Evolutionary conservation across 306 rosid species (phyloP), one percentile per base, ranked within the genome.

Genomic region (Prunus campanulata): DNA sequence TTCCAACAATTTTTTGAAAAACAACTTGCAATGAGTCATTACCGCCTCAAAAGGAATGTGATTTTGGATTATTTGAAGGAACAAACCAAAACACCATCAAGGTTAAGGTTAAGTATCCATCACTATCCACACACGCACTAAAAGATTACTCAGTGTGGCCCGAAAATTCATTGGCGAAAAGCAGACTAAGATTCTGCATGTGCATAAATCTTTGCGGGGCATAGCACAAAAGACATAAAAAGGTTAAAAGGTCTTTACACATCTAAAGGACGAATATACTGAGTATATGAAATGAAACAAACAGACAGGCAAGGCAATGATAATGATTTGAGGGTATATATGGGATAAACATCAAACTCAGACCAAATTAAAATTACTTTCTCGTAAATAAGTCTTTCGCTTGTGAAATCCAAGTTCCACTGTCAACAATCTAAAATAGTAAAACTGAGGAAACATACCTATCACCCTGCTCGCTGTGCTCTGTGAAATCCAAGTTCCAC

Each of bases 401-500:
- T 35, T 35, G 8, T 35, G 39, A 35, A 35, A 35, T 35, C 39
- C 39, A 35, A 35, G 39, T 35, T 35, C 39, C 39, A 35, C 57
- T 20, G 44, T 5, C 49, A 70, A 51, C 5, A 20, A 74, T 48
- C 32, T 54, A 19, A 44, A 2, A 18, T 10, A 9, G 4, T 18
- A n/a, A 56, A 68, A 65, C 4, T 11, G 52, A 48, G 20, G 30
- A 46, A 51, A 27, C 27, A 48, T 80, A 95, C 98, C 97, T 92
- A 64, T 95, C 99, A 48, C 97, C 99, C 72, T 95, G 98, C 77
- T 95, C 99, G 74, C 97, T 95, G 32, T 86, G 91, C 74, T 92
- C 87, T 1, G 99, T 86, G 87, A 95, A 95, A 84, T 95, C 99
- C 92, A 95, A 78, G 81, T 95, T 95, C 99, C 99, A 95, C 30